phyloP scores from a whole-genome alignment of 1,284 basidiomycete species.

The Irpex lacteus region DNA sequence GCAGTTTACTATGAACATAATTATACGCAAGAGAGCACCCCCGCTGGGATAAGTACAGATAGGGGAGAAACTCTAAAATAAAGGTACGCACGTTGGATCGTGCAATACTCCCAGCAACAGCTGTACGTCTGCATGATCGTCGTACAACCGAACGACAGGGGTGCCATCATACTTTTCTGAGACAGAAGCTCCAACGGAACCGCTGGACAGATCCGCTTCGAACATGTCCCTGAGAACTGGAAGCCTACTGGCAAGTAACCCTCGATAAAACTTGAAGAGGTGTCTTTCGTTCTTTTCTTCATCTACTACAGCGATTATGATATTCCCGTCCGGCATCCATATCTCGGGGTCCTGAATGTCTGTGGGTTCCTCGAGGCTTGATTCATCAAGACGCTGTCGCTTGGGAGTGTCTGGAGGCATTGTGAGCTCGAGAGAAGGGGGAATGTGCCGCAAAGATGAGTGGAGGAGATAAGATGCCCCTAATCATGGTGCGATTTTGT shows the following conservation, averaged over 20 bases:
- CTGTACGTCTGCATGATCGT: not conserved
- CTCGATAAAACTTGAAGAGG: not conserved
- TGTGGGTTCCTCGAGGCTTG: not conserved
- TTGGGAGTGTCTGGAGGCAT: too few species aligned
- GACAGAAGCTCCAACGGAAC: not conserved
- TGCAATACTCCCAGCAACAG: not conserved
- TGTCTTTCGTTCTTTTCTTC: not conserved
- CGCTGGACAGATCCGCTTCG: not conserved
- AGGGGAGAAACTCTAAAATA: too few species aligned
- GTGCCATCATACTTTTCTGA: not conserved
- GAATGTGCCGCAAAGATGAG: too few species aligned
- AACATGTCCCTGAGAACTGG: not conserved
- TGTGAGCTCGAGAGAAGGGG: too few species aligned
- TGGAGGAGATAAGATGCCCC: too few species aligned
- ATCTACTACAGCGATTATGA: not conserved
- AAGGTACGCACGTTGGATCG: not conserved
- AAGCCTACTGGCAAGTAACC: not conserved
- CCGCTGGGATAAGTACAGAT: too few species aligned
- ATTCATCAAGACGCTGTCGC: too few species aligned
- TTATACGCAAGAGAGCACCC: not conserved
- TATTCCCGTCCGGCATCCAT: not conserved
- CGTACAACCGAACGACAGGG: not conserved
- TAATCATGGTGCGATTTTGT: too few species aligned
- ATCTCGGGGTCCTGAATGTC: not conserved
- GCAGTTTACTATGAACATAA: not conserved